phyloP scores from a whole-genome alignment of 176 grass and related monocot species.

The Elymus sibiricus region DNA sequence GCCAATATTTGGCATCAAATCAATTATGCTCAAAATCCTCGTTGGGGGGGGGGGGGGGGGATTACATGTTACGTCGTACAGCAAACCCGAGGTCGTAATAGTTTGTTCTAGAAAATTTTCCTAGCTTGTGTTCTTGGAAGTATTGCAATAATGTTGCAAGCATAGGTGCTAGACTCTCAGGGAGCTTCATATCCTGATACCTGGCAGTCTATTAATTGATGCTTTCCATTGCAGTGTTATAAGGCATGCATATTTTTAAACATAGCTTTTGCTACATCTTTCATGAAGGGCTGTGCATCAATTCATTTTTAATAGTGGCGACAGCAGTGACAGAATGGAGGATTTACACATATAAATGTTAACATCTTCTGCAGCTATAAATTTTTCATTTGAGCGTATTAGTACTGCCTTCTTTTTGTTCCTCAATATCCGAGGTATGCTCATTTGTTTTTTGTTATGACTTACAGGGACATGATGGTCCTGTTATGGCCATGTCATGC shows the following conservation, averaged over 20 bases:
- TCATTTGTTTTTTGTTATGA: slow-evolving; percentile 24
- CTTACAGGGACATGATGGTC: slow-evolving; percentile 91
- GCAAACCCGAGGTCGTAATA: too few species aligned
- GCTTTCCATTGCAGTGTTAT: background rate
- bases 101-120: background rate
- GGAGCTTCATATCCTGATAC: background rate
- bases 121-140: background rate
- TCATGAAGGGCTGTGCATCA: background rate
- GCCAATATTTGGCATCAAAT: too few species aligned
- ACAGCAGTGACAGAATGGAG: background rate
- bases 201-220: background rate
- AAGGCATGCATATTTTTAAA: background rate
- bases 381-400: background rate
- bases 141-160: background rate
- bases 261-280: background rate
- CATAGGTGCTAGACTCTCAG: background rate
- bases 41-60: too few species aligned
- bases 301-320: background rate
- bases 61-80: too few species aligned
- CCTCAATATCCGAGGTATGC: background rate
- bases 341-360: background rate
- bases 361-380: slow-evolving; percentile 4
- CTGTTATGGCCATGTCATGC: slow-evolving; percentile 89
- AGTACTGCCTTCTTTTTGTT: background rate
- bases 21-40: too few species aligned